These are phyloP conservation scores for Ilyonectria sp. DNA, from an alignment of 2,329 filamentous ascomycete genomes.

Conservation along the genomic window DNA sequence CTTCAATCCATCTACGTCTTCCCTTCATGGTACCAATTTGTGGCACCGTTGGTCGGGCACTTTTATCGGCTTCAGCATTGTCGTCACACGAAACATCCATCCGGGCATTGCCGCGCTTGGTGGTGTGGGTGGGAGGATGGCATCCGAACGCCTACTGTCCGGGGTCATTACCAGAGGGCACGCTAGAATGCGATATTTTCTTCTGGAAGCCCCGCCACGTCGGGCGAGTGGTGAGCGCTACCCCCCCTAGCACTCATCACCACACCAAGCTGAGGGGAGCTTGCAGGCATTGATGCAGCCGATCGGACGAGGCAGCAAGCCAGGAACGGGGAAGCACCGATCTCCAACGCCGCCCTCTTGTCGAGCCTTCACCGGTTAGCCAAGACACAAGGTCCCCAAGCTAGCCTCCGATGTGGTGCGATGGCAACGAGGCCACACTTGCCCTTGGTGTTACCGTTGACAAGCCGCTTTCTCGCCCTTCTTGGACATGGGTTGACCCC, in stretches of 20 bases:
- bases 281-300: constrained; percentile 28
- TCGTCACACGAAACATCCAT: constrained; percentile 12
- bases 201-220: constrained; percentile 41
- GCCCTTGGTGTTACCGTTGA: constrained; percentile 15
- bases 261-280: constrained; percentile 25
- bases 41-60: constrained; percentile 22
- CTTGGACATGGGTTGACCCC: constrained; percentile 23
- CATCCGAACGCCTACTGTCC: constrained; percentile 28
- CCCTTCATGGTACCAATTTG: constrained; percentile 1
- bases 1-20: constrained; percentile 4
- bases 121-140: constrained; percentile 17
- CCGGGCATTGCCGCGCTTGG: constrained; percentile 15
- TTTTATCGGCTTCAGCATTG: constrained; percentile 25
- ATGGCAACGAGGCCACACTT: constrained; percentile 32
- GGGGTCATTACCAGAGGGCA: constrained; percentile 28
- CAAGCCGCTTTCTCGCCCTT: constrained; percentile 32
- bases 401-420: constrained; percentile 35
- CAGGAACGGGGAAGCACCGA: constrained; percentile 29
- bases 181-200: constrained; percentile 37
- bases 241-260: constrained; percentile 20
- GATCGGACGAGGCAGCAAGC: constrained; percentile 33
- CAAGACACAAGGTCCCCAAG: constrained; percentile 21
- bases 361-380: constrained; percentile 11
- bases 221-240: constrained; percentile 12
- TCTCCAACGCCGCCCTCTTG: constrained; percentile 21